Conservation (phyloP, 169 alveolate species). For the Plasmodium vivax region DNA sequence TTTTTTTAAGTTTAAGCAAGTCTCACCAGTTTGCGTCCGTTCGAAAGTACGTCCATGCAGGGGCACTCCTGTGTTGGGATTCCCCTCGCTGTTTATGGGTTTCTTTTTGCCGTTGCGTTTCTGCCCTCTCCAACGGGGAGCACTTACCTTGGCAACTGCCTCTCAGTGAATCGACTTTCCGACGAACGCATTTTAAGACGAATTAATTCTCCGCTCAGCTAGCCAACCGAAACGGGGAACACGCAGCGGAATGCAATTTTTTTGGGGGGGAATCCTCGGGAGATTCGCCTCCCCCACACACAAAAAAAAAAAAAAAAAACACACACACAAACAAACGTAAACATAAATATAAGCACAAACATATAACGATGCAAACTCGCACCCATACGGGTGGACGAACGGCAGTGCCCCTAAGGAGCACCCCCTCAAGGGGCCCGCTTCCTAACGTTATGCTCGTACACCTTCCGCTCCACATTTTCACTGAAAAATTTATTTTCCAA, state of each 20-base stretch:
- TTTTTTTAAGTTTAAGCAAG: neutral
- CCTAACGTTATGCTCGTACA: slow-evolving; percentile 39
- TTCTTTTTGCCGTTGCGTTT: neutral
- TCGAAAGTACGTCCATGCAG: neutral
- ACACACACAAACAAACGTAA: no score
- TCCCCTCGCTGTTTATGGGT: neutral
- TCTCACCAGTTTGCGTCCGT: neutral
- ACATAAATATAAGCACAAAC: neutral
- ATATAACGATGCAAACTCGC: neutral
- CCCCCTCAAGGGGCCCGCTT: neutral
- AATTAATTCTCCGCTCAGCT: neutral
- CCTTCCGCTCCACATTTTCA: slow-evolving; percentile 58
- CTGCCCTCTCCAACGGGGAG: neutral
- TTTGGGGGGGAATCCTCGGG: neutral
- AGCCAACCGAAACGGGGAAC: neutral
- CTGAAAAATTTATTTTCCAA: slow-evolving; percentile 49
- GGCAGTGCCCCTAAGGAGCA: no score
- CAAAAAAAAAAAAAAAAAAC: neutral
- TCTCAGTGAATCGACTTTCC: neutral
- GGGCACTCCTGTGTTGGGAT: neutral
- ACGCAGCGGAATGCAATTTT: neutral
- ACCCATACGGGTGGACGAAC: neutral
- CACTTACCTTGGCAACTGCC: neutral
- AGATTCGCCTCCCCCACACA: neutral
- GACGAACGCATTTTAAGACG: neutral